Evolutionary conservation across 306 rosid species (phyloP).

Genomic region (Fragaria vesca): DNA sequence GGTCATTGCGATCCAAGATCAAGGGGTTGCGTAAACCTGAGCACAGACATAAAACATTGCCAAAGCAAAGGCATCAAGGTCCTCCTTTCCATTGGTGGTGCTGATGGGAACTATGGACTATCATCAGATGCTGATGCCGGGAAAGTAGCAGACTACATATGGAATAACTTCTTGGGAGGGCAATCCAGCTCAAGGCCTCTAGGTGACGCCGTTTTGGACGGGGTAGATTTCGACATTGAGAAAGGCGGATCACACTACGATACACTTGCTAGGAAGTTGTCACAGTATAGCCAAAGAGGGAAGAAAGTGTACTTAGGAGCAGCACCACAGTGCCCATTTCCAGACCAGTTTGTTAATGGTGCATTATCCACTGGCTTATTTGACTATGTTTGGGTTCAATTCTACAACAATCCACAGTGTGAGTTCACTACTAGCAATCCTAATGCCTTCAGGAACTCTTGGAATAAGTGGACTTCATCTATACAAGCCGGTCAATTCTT

Average conservation of each 20-base stretch:
- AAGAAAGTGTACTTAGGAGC: constrained; percentile 32
- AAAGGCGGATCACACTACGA: constrained; percentile 12
- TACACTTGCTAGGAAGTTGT: constrained; percentile 23
- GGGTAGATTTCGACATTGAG: constrained; percentile 39
- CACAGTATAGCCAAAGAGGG: constrained; percentile 9
- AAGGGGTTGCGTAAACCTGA: constrained; percentile 21
- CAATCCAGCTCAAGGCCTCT: constrained; percentile 32
- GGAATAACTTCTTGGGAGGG: constrained; percentile 44
- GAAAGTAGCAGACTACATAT: constrained; percentile 29
- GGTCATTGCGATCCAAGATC: constrained; percentile 39
- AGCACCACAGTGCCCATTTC: constrained; percentile 36
- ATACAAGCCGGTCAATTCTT: constrained; percentile 15
- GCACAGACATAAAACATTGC: constrained; percentile 15
- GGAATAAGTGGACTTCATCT: constrained; percentile 31
- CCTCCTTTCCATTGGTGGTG: constrained; percentile 37
- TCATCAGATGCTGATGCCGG: constrained; percentile 22
- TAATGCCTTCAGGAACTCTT: constrained; percentile 11
- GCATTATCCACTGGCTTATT: constrained; percentile 21
- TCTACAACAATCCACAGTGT: constrained; percentile 25
- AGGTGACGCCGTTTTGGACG: constrained; percentile 31
- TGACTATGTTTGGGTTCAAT: constrained; percentile 36
- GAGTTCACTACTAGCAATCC: constrained; percentile 14
- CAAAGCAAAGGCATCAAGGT: constrained; percentile 39
- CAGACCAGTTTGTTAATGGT: not conserved
- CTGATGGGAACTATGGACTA: constrained; percentile 17